Evolutionary conservation across 768 basidiomycete genomes (phyloP), one percentile per base, ranked within the genome.

Genomic region (Lactifluus echinatus): DNA sequence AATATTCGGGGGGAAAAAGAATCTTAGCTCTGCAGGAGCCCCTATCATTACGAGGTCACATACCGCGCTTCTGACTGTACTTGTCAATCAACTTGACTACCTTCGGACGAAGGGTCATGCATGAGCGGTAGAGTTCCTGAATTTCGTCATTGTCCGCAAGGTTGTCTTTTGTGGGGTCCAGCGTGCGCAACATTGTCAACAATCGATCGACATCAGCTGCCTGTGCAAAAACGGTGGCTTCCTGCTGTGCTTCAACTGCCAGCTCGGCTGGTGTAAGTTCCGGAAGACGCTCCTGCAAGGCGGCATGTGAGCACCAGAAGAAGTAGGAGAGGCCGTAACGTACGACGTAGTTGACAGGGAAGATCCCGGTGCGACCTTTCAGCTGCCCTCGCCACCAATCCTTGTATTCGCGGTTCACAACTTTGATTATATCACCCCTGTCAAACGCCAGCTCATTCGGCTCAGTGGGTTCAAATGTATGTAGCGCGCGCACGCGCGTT

Each of bases 301-400:
- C 8, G 7, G 14, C 11, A 48, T 21, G 56, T 54, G 31, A 45
- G 5, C 17, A 21, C 17, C 5, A 14, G 8, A 40, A 49, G 36
- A 49, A 33, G 36, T 49, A 29, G 37, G 31, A 33, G n/a, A 33
- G 33, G 8, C 19, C 8, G 17, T 3, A 58, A 78, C 85, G 7
- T 65, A 90, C 91, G 64, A 97, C 92, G 73, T 97, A 96, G 69
- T 95, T 96, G 19, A 95, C 91, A 0, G 95, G 95, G 71, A 98
- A 97, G 46, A 98, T 98, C 43, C 93, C 93, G 2, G 93, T 92
- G 56, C 89, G 75, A 0, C 91, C 93, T 66, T 84, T 88, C 44
- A 94, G 70, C 64, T 96, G 93, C 0, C 95, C 95, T 23, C 91
- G 73, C 92, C 93, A 97, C 95, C 95, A 98, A 67, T 96, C 93